Base-by-base conservation (phyloP, 257 asterid species). In the Primulina tabacum region DNA sequence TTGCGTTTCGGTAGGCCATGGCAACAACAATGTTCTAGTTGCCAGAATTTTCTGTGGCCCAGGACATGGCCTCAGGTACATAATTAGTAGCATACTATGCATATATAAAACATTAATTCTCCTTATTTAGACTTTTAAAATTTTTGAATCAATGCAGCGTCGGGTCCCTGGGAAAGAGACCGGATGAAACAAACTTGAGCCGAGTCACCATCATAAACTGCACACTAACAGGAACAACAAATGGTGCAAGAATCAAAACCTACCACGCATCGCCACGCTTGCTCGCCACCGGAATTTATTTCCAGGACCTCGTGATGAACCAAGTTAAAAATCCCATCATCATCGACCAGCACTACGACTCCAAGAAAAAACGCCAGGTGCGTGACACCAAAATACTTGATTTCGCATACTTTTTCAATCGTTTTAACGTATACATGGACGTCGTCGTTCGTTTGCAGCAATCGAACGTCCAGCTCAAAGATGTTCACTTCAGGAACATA, bases 161-260 rank as follows among this genome's bases (percentile, higher is more conserved):
- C n/a, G 98, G 98, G 11, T 89, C 96, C 78, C 67, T 92, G 12
- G 98, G 98, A 2, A 90, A 87, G 69, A 80, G 91, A 0, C 55
- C 20, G 4, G 53, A 62, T 0, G 98, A 92, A 33, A 60, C 63
- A 0, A 66, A 71, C 20, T 86, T 92, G 53, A 68, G 29, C 3
- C 81, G 81, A 11, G 50, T 92, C 20, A 70, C 65, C 1, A 33
- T 90, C 71, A 69, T 2, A 4, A 85, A 88, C 21, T 90, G 96
- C 73, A 86, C 91, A 9, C 59, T 87, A 33, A 77, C 30, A 11
- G 82, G 85, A 6, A 86, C 98, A 9, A 82, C 87, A 16, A 89
- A 92, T 12, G 96, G 98, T 0, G 96, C 88, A 8, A 80, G 98
- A 71, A 88, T 92, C 77, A 92, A 90, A 69, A 86, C 89, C 18